These are phyloP conservation scores for Tolypocladium guangdongense DNA, from an alignment of 2,329 filamentous ascomycete species.

Conservation along the genomic window DNA sequence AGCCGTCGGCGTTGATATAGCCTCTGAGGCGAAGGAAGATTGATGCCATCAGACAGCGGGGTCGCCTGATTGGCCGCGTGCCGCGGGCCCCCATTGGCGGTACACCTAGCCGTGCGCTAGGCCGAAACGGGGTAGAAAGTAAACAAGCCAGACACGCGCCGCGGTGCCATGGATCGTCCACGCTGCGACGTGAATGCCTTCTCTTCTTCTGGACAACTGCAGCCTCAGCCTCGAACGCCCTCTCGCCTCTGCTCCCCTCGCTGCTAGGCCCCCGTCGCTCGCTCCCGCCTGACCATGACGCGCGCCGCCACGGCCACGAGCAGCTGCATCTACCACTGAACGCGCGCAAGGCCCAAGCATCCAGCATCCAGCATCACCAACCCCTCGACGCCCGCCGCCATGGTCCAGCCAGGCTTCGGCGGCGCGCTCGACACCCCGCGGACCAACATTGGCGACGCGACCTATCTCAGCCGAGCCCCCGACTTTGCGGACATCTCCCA, in stretches of 20 bases:
- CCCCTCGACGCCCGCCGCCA: constrained; percentile 20
- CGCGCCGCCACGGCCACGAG: background rate
- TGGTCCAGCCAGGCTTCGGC: constrained; percentile 53
- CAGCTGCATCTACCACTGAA: background rate
- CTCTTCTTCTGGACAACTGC: background rate
- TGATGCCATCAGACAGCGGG: background rate
- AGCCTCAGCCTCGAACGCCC: background rate
- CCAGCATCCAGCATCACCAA: background rate
- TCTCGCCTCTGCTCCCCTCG: background rate
- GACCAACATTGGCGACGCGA: constrained; percentile 75
- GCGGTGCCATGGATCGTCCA: too few species aligned
- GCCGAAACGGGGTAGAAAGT: constrained; percentile 25
- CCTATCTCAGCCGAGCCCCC: constrained; percentile 58
- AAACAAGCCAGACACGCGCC: constrained; percentile 23
- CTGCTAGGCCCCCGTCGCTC: background rate
- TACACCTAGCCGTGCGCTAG: constrained; percentile 15
- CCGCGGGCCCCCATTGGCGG: background rate
- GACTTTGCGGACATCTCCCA: constrained; percentile 72
- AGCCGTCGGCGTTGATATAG: constrained; percentile 1
- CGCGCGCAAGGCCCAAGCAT: background rate
- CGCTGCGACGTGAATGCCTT: background rate
- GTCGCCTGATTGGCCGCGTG: background rate
- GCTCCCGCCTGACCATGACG: background rate
- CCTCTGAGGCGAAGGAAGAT: background rate
- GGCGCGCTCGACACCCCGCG: constrained; percentile 72